Evolutionary conservation across 2,329 filamentous ascomycete genomes (phyloP), one percentile per base, ranked within the genome.

Genomic region (Stemphylium vesicarium): DNA sequence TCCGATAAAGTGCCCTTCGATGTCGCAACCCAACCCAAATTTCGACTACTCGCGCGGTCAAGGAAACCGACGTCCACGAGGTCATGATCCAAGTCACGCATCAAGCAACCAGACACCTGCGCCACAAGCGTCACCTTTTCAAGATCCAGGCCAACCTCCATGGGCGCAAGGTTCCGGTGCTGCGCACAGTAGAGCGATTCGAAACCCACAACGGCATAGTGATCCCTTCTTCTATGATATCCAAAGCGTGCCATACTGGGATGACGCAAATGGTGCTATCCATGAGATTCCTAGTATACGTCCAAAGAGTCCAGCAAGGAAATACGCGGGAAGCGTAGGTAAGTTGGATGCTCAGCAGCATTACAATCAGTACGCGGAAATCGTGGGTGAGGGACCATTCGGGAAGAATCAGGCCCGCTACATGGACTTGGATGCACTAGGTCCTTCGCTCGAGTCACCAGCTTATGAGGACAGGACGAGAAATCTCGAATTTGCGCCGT

Each of bases 181-280:
- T 36, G 26, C 2, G 4, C 13, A 16, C 7, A 32, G 9, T 4
- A 1, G 4, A 8, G 7, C 12, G 6, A 36, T 1, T 31, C 15
- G 12, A n/a, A 31, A 18, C 4, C 1, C 12, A 11, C 18, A 39
- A 7, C 51, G 18, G 5, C 4, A 22, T 3, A 33, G 41, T 13
- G 29, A 36, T 4, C n/a, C n/a, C 0, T 26, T 45, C 5, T 11
- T 31, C 18, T 29, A 39, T 4, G 24, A 55, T 9, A 11, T 18
- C 2, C 32, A 46, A 4, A 41, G 31, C 0, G 41, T 18, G 4
- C 41, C 36, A 11, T 55, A 51, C 7, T 51, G 52, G 47, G 36
- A 51, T 8, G 41, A 55, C 2, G 41, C 38, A 4, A 53, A 31
- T 11, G 54, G 40, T 7, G 24, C 16, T 5, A 57, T 49, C 12